Base-by-base conservation (phyloP, 495 filamentous ascomycete species). In the Amphirosellinia nigrospora region DNA sequence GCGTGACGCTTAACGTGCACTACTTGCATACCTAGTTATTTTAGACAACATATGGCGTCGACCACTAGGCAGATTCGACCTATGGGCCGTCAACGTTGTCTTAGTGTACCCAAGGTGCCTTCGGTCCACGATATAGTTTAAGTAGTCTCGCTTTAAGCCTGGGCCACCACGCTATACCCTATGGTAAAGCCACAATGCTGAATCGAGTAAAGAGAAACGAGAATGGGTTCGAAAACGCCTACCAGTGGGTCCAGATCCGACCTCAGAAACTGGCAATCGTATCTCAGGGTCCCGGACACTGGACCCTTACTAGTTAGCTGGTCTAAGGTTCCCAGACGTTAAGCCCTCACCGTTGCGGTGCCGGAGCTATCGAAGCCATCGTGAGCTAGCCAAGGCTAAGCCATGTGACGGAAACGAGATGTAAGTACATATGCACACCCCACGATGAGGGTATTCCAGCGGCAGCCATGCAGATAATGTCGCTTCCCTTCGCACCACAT, bases 191-290 rank as follows among this genome's bases (percentile, higher is more conserved):
- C 65, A 72, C 39, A 64, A 36, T 74, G 76, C 76, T 78, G 41
- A 75, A 78, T 74, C 16, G 28, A 75, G 76, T 78, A 76, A 76
- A 72, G 50, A 69, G 67, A 78, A 64, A 78, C 76, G 76, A 78
- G 74, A 26, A 72, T 43, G 48, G 68, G 71, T 66, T 73, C 41
- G 71, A 73, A 67, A 73, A 78, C 71, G 76, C 76, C 76, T 78
- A 78, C 61, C 9, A 67, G 74, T 73, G 76, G 74, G 74, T 75
- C 76, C 71, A 65, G 71, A 71, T 68, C 21, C 28, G 50, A 26
- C 30, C 56, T 26, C 61, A 46, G 46, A 59, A 65, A 21, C 50
- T 32, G 53, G 48, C 30, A 30, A 50, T 50, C 43, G 52, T 30
- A 34, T 68, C 28, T 61, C 45, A n/a, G 56, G 50, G 56, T 26